A percentile compares a stretch with the other conserved stretches of the same genome.
These are phyloP conservation scores for Mycena amicta DNA, from an alignment of 768 basidiomycete species.

Conservation along the genomic window DNA sequence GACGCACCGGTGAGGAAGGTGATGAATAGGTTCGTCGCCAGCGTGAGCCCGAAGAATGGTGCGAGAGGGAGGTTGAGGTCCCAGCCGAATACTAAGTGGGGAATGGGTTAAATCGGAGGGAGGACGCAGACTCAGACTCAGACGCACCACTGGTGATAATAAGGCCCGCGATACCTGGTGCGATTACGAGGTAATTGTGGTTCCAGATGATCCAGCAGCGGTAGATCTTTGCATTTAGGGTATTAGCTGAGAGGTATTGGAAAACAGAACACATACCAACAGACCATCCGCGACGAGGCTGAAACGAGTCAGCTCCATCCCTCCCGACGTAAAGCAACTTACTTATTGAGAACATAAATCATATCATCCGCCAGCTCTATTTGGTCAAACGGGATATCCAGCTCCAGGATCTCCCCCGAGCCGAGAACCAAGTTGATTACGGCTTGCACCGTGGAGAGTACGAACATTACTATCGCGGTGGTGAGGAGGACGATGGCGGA, in stretches of 20 bases:
- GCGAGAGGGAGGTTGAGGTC: slow-evolving; percentile 30
- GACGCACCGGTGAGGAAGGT: slow-evolving; percentile 33
- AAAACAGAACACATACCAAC: slow-evolving; percentile 32
- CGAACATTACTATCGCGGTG: slow-evolving; percentile 31
- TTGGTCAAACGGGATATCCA: slow-evolving; percentile 29
- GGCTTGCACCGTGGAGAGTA: slow-evolving; percentile 32
- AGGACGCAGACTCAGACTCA: background rate
- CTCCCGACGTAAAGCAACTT: too few species aligned
- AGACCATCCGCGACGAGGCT: slow-evolving; percentile 34
- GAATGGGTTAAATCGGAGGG: too few species aligned
- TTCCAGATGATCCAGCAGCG: slow-evolving; percentile 37
- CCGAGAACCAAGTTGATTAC: slow-evolving; percentile 32
- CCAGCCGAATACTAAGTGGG: slow-evolving; percentile 26
- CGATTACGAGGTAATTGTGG: slow-evolving; percentile 30
- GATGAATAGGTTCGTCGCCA: slow-evolving; percentile 32
- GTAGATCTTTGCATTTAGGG: slow-evolving; percentile 27
- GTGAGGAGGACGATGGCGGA: slow-evolving; percentile 28
- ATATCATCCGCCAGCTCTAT: slow-evolving; percentile 32
- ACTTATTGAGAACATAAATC: slow-evolving; percentile 37
- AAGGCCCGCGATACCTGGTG: slow-evolving; percentile 28
- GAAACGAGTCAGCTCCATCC: background rate
- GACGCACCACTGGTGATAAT: slow-evolving; percentile 30
- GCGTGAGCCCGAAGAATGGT: slow-evolving; percentile 32
- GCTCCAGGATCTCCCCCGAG: slow-evolving; percentile 28
- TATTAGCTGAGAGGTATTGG: background rate